Percentiles rank a stretch among this genome's conserved stretches.
These are phyloP conservation scores for Aspergillus sp. DNA, from an alignment of 2,329 filamentous ascomycete species.

Conservation along the genomic window DNA sequence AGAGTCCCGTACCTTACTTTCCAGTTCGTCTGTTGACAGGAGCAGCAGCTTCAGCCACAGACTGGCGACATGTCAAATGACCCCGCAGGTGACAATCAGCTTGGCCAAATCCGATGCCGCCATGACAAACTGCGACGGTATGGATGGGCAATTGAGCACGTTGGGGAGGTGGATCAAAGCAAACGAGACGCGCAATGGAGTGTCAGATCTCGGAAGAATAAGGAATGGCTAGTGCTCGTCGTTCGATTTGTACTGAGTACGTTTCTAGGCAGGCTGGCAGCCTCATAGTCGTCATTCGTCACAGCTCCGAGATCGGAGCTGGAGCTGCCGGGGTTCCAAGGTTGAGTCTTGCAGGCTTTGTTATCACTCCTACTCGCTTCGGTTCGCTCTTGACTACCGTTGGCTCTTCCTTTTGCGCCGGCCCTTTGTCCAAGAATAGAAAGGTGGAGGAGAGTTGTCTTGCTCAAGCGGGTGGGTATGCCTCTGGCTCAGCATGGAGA, in stretches of 20 bases:
- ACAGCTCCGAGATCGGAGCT: constrained; percentile 9
- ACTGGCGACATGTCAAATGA: constrained; percentile 7
- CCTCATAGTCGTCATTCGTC: background rate
- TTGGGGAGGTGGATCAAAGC: constrained; percentile 3
- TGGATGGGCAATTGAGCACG: background rate
- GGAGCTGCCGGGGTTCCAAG: background rate
- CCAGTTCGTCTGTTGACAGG: background rate
- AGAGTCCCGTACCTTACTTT: background rate
- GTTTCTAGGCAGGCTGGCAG: background rate
- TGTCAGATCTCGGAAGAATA: constrained; percentile 8
- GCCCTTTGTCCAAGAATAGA: background rate
- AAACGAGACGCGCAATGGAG: constrained; percentile 8
- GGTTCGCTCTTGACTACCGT: background rate
- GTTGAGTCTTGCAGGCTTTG: background rate
- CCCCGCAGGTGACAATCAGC: constrained; percentile 7
- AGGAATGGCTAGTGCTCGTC: constrained; percentile 1
- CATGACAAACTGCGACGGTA: background rate
- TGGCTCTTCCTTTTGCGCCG: background rate
- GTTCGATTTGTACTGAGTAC: background rate
- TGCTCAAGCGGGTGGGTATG: background rate
- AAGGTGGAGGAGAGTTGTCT: background rate
- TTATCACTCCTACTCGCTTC: background rate
- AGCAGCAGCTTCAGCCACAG: background rate
- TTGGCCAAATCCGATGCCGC: constrained; percentile 1
- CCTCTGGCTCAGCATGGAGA: background rate